These are phyloP conservation scores for Saturnispora serradocipensis DNA, from an alignment of 805 yeast genomes.

Conservation along the genomic window DNA sequence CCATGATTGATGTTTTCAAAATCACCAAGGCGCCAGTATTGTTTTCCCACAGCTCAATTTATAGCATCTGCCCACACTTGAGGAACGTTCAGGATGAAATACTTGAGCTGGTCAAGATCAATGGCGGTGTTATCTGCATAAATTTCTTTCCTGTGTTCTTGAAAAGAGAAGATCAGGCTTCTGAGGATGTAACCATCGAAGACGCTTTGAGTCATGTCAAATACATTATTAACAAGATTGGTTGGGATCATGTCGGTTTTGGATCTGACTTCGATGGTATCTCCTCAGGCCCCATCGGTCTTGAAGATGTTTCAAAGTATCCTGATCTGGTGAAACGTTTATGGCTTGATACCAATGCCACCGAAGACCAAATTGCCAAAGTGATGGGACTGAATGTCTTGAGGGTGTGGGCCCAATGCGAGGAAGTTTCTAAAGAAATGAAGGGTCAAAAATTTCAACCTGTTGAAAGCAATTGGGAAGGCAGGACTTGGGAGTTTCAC, in stretches of 20 bases:
- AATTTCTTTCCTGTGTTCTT: slow-evolving; percentile 40
- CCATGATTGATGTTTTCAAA: slow-evolving; percentile 37
- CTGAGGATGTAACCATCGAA: slow-evolving; percentile 34
- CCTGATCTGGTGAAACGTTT: slow-evolving; percentile 36
- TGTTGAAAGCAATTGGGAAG: slow-evolving; percentile 35
- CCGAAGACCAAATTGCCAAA: slow-evolving; percentile 35
- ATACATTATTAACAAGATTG: slow-evolving; percentile 36
- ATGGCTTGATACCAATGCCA: slow-evolving; percentile 28
- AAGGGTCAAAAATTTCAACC: slow-evolving; percentile 12
- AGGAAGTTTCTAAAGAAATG: slow-evolving; percentile 22
- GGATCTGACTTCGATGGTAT: slow-evolving; percentile 50
- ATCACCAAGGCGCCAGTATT: slow-evolving; percentile 39
- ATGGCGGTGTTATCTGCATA: slow-evolving; percentile 42
- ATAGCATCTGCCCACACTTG: slow-evolving; percentile 30
- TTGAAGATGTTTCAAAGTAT: slow-evolving; percentile 49
- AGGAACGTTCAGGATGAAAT: slow-evolving; percentile 45
- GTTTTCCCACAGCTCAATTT: slow-evolving; percentile 43
- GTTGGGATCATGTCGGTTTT: slow-evolving; percentile 47
- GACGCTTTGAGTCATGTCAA: slow-evolving; percentile 40
- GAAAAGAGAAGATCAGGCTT: slow-evolving; percentile 16
- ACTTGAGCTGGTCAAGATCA: slow-evolving; percentile 29
- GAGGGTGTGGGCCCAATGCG: slow-evolving; percentile 40
- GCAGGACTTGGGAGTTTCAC: slow-evolving; percentile 34
- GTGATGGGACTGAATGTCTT: slow-evolving; percentile 39
- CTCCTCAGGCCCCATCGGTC: slow-evolving; percentile 34